phyloP scores from a whole-genome alignment of 208 protist genomes.

The Hexamita inflata region DNA sequence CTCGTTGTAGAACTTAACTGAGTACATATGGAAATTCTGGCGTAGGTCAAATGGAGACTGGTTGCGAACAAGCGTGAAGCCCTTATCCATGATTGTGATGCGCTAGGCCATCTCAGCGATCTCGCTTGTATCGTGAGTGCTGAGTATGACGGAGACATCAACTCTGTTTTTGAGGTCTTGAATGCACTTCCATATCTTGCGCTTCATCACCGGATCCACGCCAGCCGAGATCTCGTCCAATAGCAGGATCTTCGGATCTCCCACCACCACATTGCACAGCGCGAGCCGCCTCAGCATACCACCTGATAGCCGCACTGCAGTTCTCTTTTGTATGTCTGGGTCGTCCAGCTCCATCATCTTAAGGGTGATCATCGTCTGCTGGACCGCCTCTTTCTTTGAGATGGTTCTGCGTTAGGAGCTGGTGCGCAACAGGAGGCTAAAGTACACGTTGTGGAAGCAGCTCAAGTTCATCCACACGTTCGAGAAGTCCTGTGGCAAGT shows the following conservation, averaged over 20 bases:
- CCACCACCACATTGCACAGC: background rate
- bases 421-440: background rate
- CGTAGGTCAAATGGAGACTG: background rate
- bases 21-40: background rate
- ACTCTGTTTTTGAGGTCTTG: background rate
- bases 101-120: background rate
- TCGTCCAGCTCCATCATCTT: background rate
- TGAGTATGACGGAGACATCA: background rate
- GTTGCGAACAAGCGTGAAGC: background rate
- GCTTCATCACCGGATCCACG: constrained; percentile 19
- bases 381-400: background rate
- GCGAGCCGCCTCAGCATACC: constrained; percentile 16
- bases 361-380: background rate
- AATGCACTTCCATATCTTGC: constrained; percentile 4
- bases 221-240: constrained; percentile 25
- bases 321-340: background rate
- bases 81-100: background rate
- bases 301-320: background rate
- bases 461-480: constrained; percentile 21
- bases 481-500: constrained; percentile 9
- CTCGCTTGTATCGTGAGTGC: background rate
- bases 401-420: background rate
- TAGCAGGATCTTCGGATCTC: background rate
- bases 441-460: background rate
- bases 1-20: background rate